phyloP scores from a whole-genome alignment of 228 moss, liverwort and hornwort genomes.

The Sphagnum magellanicum region DNA sequence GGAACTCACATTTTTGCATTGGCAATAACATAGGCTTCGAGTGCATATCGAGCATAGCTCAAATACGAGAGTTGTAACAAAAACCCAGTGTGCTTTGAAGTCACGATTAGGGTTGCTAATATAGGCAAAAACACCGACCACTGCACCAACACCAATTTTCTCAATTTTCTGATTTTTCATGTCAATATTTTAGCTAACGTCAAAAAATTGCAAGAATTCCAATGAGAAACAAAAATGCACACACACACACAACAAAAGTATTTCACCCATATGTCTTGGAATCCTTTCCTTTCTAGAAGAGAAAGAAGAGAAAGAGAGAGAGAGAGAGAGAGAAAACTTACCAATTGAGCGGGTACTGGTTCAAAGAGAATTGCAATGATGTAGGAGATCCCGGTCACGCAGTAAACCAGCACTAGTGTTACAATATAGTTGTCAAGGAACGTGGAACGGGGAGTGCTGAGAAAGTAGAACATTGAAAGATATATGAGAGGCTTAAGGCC shows the following conservation, averaged over 20 bases:
- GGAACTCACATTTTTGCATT: slow-evolving; percentile 26
- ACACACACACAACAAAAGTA: background rate
- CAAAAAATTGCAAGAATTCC: too few species aligned
- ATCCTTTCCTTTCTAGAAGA: background rate
- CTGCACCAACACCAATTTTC: slow-evolving; percentile 11
- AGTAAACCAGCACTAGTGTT: slow-evolving; percentile 40
- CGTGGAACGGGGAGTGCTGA: slow-evolving; percentile 39
- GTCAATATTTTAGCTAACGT: too few species aligned
- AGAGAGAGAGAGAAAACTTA: slow-evolving; percentile 3
- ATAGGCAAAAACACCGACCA: slow-evolving; percentile 41
- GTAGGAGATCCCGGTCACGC: slow-evolving; percentile 41
- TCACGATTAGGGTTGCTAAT: slow-evolving; percentile 26
- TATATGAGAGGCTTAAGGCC: slow-evolving; percentile 33
- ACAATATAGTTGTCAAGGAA: slow-evolving; percentile 23
- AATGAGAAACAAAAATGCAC: too few species aligned
- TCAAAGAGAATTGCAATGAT: slow-evolving; percentile 30
- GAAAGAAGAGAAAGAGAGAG: background rate
- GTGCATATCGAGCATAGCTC: slow-evolving; percentile 35
- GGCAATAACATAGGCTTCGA: slow-evolving; percentile 38
- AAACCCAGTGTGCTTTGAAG: slow-evolving; percentile 4
- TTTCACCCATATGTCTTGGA: background rate
- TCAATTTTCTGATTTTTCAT: too few species aligned
- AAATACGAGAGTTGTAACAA: slow-evolving; percentile 3
- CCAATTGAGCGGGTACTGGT: slow-evolving; percentile 42
- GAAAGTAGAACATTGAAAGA: slow-evolving; percentile 50